Percentiles rank a stretch among this genome's conserved stretches.
Evolutionary conservation across 164 flowering plant genomes (phyloP).

Genomic region (Piper longum): DNA sequence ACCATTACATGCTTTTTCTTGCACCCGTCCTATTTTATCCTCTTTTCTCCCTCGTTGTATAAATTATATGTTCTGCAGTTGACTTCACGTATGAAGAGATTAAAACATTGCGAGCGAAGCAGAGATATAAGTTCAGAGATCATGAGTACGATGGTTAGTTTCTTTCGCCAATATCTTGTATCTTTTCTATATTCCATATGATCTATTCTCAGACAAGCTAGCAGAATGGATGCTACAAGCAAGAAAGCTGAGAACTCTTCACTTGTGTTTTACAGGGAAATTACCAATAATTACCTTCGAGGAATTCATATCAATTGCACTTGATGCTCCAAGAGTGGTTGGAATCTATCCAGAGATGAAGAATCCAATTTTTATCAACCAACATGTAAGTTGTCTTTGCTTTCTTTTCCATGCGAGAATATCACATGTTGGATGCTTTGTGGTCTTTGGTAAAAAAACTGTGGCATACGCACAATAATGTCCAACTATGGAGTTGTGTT

Average conservation of each 20-base stretch:
- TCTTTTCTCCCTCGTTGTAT: background rate
- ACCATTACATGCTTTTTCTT: background rate
- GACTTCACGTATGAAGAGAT: slow-evolving; percentile 83
- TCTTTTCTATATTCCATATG: background rate
- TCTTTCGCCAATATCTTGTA: background rate
- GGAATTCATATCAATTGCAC: slow-evolving; percentile 79
- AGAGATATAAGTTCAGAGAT: slow-evolving; percentile 75
- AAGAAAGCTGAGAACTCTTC: too few species aligned
- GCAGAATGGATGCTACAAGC: too few species aligned
- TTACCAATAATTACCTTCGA: slow-evolving; percentile 84
- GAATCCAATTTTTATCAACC: slow-evolving; percentile 82
- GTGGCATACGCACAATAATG: too few species aligned
- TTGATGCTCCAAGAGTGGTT: slow-evolving; percentile 86
- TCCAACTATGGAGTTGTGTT: background rate
- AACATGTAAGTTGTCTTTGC: slow-evolving; percentile 51
- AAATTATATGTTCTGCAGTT: slow-evolving; percentile 34
- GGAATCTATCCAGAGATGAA: slow-evolving; percentile 99
- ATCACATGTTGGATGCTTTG: background rate
- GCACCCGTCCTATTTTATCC: background rate
- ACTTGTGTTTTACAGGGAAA: slow-evolving; percentile 39
- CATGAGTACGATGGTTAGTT: slow-evolving; percentile 80
- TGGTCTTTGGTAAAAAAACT: background rate
- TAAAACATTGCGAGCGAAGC: slow-evolving; percentile 54
- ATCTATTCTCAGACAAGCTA: background rate
- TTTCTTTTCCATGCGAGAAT: background rate